Conservation (phyloP, 2,329 filamentous ascomycete species). For the Colletotrichum viniferum region DNA sequence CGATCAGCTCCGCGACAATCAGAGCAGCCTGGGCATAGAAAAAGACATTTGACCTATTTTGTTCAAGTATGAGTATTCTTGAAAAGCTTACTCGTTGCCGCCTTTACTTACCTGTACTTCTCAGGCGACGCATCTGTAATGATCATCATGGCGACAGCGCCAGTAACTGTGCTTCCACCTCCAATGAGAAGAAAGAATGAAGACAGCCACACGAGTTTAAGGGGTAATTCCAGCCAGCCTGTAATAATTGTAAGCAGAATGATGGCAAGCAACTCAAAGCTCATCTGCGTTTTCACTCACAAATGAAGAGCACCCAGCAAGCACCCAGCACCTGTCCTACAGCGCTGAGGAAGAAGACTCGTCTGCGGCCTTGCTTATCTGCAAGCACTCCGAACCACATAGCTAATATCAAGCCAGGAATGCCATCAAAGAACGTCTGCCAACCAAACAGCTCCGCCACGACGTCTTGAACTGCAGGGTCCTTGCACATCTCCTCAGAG, state of each 20-base stretch:
- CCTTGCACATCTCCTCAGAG: background rate
- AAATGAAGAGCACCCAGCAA: background rate
- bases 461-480: background rate
- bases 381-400: background rate
- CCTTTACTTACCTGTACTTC: background rate
- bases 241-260: background rate
- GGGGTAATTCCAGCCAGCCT: background rate
- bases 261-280: background rate
- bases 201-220: background rate
- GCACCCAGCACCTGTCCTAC: background rate
- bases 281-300: background rate
- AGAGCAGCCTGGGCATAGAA: background rate
- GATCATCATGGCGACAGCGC: background rate
- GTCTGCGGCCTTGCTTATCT: background rate
- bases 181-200: background rate
- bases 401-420: background rate
- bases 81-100: background rate
- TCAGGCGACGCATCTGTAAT: background rate
- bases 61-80: background rate
- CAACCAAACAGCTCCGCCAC: background rate
- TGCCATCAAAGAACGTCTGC: background rate
- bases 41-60: background rate
- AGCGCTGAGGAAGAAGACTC: background rate
- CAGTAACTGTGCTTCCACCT: background rate
- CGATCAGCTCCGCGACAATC: background rate